A percentile compares a stretch with the other conserved stretches of the same genome.
These are phyloP conservation scores for Naganishia onofrii DNA, from an alignment of 768 basidiomycete genomes.

Conservation along the genomic window DNA sequence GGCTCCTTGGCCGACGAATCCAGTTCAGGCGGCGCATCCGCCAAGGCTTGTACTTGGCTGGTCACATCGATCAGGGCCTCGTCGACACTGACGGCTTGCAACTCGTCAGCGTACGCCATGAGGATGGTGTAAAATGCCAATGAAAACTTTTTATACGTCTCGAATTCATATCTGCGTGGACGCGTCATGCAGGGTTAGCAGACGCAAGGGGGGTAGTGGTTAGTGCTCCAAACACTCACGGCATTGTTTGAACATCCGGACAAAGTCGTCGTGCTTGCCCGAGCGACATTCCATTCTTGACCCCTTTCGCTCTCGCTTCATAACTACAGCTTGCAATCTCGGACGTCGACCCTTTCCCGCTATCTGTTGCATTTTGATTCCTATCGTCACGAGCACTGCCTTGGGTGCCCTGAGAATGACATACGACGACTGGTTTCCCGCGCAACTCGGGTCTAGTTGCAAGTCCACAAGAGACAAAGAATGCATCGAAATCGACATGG, in stretches of 20 bases:
- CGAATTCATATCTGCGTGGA: slow-evolving; percentile 75
- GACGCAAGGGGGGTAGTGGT: background rate
- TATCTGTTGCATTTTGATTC: slow-evolving; percentile 7
- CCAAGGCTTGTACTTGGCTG: slow-evolving; percentile 44
- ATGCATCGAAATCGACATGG: slow-evolving; percentile 74
- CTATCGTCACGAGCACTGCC: slow-evolving; percentile 49
- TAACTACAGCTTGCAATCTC: slow-evolving; percentile 95
- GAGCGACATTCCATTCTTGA: slow-evolving; percentile 87
- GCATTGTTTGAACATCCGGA: slow-evolving; percentile 46
- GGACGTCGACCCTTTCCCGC: slow-evolving; percentile 57
- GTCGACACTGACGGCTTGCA: slow-evolving; percentile 94
- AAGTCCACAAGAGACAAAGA: slow-evolving; percentile 91
- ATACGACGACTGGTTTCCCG: slow-evolving; percentile 89
- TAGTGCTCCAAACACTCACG: slow-evolving; percentile 54
- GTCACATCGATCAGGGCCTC: slow-evolving; percentile 92
- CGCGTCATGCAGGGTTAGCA: slow-evolving; percentile 5
- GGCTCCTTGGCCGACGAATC: background rate
- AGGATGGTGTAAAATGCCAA: slow-evolving; percentile 88
- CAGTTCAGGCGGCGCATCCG: slow-evolving; percentile 35
- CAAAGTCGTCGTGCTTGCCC: slow-evolving; percentile 46
- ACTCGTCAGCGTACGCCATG: slow-evolving; percentile 81
- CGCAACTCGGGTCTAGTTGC: slow-evolving; percentile 73
- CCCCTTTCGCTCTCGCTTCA: slow-evolving; percentile 80
- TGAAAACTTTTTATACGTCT: slow-evolving; percentile 82
- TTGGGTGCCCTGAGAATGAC: slow-evolving; percentile 80